phyloP scores from a whole-genome alignment of 345 rosid genomes.

The Corchorus olitorius region DNA sequence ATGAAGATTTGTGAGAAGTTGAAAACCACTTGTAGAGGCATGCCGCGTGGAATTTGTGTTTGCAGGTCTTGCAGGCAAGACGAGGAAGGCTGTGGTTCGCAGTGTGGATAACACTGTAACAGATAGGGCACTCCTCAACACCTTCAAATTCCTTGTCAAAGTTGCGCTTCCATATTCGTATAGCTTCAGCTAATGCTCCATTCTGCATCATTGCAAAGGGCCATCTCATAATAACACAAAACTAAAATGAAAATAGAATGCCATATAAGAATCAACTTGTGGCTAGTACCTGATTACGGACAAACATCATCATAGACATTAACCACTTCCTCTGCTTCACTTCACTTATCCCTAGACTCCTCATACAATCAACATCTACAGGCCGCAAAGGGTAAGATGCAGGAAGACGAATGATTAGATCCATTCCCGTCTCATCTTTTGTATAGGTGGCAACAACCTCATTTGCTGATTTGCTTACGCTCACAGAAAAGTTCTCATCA shows the following conservation, averaged over 20 bases:
- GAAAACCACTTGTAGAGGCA: slow-evolving; percentile 96
- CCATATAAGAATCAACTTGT: not conserved
- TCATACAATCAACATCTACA: slow-evolving; percentile 81
- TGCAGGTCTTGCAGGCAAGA: slow-evolving; percentile 91
- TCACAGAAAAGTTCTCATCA: slow-evolving; percentile 84
- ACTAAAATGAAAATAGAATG: slow-evolving; percentile 11
- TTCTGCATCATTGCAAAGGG: slow-evolving; percentile 52
- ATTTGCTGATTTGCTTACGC: slow-evolving; percentile 89
- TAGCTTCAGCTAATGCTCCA: slow-evolving; percentile 96
- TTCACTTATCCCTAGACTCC: slow-evolving; percentile 91
- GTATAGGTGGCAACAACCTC: slow-evolving; percentile 95
- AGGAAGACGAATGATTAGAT: slow-evolving; percentile 89
- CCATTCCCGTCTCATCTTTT: slow-evolving; percentile 95
- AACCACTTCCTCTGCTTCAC: slow-evolving; percentile 97
- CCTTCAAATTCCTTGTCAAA: slow-evolving; percentile 97
- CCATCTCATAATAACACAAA: not conserved
- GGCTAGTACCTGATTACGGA: slow-evolving; percentile 81
- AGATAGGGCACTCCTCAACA: slow-evolving; percentile 96
- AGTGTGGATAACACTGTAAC: slow-evolving; percentile 96
- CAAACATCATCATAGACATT: slow-evolving; percentile 92
- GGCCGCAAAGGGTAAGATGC: slow-evolving; percentile 80
- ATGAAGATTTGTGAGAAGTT: slow-evolving; percentile 84
- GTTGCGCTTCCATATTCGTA: slow-evolving; percentile 86
- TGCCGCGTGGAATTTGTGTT: slow-evolving; percentile 90
- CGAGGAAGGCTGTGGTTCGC: slow-evolving; percentile 89